Percentiles rank a stretch among this genome's conserved stretches.
These are phyloP conservation scores for Lindgomyces ingoldianus DNA, from an alignment of 495 filamentous ascomycete genomes.

Conservation along the genomic window DNA sequence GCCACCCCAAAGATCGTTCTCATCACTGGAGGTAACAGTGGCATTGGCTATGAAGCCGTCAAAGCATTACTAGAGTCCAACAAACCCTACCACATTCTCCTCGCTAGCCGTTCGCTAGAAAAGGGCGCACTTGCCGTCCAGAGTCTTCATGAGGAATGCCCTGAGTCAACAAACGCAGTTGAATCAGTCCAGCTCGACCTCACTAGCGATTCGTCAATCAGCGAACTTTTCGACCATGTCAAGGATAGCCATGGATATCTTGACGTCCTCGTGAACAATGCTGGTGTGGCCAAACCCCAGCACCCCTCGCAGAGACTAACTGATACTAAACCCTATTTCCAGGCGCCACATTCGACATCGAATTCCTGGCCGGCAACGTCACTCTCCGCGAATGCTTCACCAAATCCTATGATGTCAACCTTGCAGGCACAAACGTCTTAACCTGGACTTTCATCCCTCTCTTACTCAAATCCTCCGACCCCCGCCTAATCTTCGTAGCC, in stretches of 20 bases:
- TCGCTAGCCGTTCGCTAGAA: constrained; percentile 41
- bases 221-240: constrained; percentile 42
- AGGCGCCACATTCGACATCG: constrained; percentile 29
- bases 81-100: constrained; percentile 42
- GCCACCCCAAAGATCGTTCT: constrained; percentile 45
- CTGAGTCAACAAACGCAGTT: constrained; percentile 36
- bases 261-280: constrained; percentile 45
- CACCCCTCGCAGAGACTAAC: too few relatives aligned
- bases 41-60: constrained; percentile 48
- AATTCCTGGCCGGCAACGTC: constrained; percentile 41
- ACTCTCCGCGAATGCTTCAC: constrained; percentile 50
- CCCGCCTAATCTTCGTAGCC: constrained; percentile 50
- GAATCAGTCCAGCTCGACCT: constrained; percentile 42
- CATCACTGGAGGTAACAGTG: constrained; percentile 49
- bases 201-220: constrained; percentile 42
- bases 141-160: constrained; percentile 36
- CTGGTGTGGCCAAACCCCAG: too few relatives aligned
- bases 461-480: constrained; percentile 51
- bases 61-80: constrained; percentile 40
- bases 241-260: constrained; percentile 34
- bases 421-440: constrained; percentile 54
- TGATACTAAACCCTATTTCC: too few relatives aligned
- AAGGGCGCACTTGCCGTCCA: constrained; percentile 44
- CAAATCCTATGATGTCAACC: constrained; percentile 53
- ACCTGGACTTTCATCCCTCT: constrained; percentile 52